phyloP scores from a whole-genome alignment of 306 rosid species.

The Acacia melanoxylon region DNA sequence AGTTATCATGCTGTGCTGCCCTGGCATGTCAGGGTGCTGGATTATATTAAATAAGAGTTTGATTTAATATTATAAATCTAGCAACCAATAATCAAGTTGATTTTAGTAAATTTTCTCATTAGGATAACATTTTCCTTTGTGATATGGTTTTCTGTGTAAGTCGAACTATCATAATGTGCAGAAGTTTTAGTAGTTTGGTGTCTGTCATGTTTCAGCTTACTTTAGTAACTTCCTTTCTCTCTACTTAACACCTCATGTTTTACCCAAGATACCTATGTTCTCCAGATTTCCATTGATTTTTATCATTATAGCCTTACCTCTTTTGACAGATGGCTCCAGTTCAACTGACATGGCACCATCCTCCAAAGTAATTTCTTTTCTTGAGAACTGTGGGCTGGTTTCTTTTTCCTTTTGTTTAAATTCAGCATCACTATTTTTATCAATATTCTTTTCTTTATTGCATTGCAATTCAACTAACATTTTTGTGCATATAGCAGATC shows the following conservation, averaged over 20 bases:
- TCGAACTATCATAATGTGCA: conserved; percentile 2
- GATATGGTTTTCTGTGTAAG: background rate
- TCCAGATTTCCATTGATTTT: conserved; percentile 25
- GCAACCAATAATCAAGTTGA: background rate
- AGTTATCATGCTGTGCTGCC: background rate
- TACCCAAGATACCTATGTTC: background rate
- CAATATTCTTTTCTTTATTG: conserved; percentile 15
- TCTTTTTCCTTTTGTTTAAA: conserved; percentile 28
- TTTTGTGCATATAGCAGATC: conserved; percentile 51
- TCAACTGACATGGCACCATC: conserved; percentile 30
- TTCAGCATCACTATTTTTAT: conserved; percentile 19
- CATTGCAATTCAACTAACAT: conserved; percentile 39
- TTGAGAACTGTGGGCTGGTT: conserved; percentile 18
- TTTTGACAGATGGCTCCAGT: conserved; percentile 47
- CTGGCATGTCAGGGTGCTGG: conserved; percentile 1
- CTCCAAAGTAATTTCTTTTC: conserved; percentile 44
- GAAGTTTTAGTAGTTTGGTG: conserved; percentile 1
- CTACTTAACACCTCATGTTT: background rate
- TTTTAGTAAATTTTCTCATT: background rate
- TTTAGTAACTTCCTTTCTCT: background rate
- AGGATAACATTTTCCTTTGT: background rate
- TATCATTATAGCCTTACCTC: conserved; percentile 16
- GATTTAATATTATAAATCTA: background rate
- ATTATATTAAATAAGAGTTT: background rate
- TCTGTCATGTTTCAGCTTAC: background rate